Evolutionary conservation across 2,329 filamentous ascomycete species (phyloP), one percentile per base, ranked within the genome.

Genomic region (Eurotiales sp.): DNA sequence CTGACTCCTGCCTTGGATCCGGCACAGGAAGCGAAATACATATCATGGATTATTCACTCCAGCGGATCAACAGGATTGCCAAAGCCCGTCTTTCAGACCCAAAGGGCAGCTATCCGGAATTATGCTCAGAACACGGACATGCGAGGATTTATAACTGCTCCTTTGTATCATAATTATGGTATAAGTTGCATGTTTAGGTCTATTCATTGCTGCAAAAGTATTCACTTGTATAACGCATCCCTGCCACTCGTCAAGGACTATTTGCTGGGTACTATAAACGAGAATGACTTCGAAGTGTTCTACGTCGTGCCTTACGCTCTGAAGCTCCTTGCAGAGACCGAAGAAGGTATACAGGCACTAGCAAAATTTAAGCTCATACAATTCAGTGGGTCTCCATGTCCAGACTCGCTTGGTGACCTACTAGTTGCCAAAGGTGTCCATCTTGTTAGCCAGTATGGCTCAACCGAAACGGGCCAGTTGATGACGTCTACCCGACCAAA

Each of bases 261-360:
- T 36, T 64, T 83, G 1, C 63, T 78, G 1, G 61, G 66, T 4
- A 73, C 73, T 10, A 71, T 82, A 57, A 56, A 64, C 7, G 62
- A 61, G 7, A 61, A 73, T 51, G 56, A 72, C 15, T 72, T 76
- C 0, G 74, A 85, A 48, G 76, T 79, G 17, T 77, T 86, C 27
- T 77, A 84, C 51, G 77, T 73, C 2, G 84, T 87, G 0, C 84
- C 84, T 0, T 87, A 86, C 56, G 77, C 80, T 0, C 63, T 87
- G 15, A 86, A 86, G 59, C 66, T 87, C 0, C 70, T 87, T 1
- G 77, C 77, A 0, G 84, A 87, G 60, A 75, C 76, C 0, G 68
- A 78, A 0, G 73, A 77, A 15, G 84, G 83, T 0, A 72, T 84
- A 12, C 59, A 67, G 1, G 66, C 67, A 2, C 64, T 85, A 14